These are phyloP conservation scores for Pueraria montana DNA, from an alignment of 306 rosid genomes.

Conservation along the genomic window DNA sequence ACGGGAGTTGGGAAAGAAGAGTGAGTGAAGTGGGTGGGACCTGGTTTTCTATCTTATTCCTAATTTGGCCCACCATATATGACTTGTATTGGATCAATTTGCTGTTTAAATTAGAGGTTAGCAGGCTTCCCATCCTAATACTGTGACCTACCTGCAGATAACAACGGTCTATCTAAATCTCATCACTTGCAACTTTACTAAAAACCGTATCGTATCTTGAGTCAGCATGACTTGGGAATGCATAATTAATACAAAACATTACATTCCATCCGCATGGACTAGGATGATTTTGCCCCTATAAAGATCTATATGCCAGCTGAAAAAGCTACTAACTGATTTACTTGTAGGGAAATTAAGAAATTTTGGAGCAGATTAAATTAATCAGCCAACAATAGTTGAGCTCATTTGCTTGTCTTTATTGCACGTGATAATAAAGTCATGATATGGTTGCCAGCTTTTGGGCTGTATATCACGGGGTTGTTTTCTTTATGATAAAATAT, in stretches of 20 bases:
- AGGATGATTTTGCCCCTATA: slow-evolving; percentile 23
- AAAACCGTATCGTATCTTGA: slow-evolving; percentile 1
- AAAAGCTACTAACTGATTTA: slow-evolving; percentile 16
- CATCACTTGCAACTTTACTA: neutral
- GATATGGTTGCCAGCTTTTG: slow-evolving; percentile 38
- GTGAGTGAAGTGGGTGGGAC: neutral
- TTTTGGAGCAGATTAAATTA: neutral
- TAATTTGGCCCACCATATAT: neutral
- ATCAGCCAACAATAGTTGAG: neutral
- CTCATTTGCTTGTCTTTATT: slow-evolving; percentile 40
- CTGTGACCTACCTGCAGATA: slow-evolving; percentile 29
- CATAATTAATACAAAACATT: neutral
- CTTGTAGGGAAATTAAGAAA: slow-evolving; percentile 42
- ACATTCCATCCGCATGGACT: neutral
- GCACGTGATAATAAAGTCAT: slow-evolving; percentile 34
- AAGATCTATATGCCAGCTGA: slow-evolving; percentile 44
- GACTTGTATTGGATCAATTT: no score
- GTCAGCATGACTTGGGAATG: slow-evolving; percentile 12
- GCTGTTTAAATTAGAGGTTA: no score
- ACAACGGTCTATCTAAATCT: slow-evolving; percentile 13
- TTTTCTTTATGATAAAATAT: neutral
- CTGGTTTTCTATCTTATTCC: neutral
- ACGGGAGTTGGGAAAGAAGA: neutral
- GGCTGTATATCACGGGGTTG: neutral
- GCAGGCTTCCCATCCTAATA: no score